Base-by-base conservation (phyloP, 2,329 filamentous ascomycete genomes). In the Sporothrix pallida region DNA sequence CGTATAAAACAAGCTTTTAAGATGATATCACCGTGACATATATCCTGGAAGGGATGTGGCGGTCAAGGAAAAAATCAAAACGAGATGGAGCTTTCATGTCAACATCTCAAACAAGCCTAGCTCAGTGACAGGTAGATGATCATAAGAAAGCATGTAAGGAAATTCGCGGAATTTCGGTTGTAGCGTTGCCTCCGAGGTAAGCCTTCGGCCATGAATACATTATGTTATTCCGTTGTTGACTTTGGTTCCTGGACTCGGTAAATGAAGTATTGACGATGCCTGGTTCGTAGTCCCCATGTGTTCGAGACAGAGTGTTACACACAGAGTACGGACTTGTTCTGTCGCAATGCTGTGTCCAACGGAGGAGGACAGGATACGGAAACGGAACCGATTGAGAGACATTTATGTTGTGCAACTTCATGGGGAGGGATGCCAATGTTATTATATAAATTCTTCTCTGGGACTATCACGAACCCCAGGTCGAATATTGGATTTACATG, bases 231-330 rank as follows among this genome's bases (percentile, higher is more conserved):
- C n/a, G 10, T 54, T 7, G 17, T 54, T 8, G n/a, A 20, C 1
- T 54, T 23, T 15, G 17, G 2, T 58, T 20, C 5, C 8, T 54
- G 8, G 17, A 5, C 2, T 54, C 52, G 52, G 17, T 54, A 54
- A 20, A n/a, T 48, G 17, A 5, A n/a, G 52, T 20, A 10, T 6
- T 50, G 9, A 3, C 17, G 13, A 50, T 50, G 10, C 48, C 48
- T 50, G 12, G 48, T 50, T 50, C 48, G 13, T 13, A 15, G 3
- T 17, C 8, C 52, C n/a, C 8, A 7, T 6, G 52, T n/a, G 23
- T 58, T 58, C 17, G 56, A 58, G 56, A 58, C 23, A 31, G 17
- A 31, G 56, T 58, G 23, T 58, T 58, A 20, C 56, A 58, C 23
- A 58, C 23, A 58, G 37, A 58, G 56, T 31, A 31, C 56, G 9